Conservation (phyloP, 257 asterid species). For the Mentha longifolia region DNA sequence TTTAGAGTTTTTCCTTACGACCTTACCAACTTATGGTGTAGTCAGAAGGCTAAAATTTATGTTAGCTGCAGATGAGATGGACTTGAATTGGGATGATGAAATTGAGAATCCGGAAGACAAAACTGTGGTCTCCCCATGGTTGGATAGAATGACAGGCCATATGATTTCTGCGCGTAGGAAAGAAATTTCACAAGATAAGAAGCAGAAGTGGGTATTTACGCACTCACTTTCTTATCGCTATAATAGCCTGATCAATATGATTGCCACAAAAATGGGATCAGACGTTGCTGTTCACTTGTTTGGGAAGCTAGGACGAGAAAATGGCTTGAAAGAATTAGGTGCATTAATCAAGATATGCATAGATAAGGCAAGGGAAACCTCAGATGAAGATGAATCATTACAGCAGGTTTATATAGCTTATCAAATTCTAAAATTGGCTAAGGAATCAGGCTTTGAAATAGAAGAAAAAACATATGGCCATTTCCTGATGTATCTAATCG, state of each 20-base stretch:
- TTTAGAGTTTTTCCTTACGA: background rate
- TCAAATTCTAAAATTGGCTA: constrained; percentile 53
- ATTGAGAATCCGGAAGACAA: background rate
- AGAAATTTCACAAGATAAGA: constrained; percentile 60
- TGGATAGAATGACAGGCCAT: constrained; percentile 35
- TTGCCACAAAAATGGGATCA: constrained; percentile 65
- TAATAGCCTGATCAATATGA: constrained; percentile 44
- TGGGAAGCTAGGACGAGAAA: constrained; percentile 61
- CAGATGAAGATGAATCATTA: constrained; percentile 63
- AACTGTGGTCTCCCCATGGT: constrained; percentile 48
- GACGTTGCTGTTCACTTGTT: constrained; percentile 54
- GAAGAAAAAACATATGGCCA: constrained; percentile 69
- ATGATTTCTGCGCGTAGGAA: constrained; percentile 49
- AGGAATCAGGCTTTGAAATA: constrained; percentile 68
- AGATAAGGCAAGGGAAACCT: constrained; percentile 59
- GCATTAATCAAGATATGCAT: constrained; percentile 55
- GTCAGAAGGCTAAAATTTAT: constrained; percentile 28
- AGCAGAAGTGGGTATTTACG: constrained; percentile 56
- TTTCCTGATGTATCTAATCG: constrained; percentile 66
- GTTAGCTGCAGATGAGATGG: constrained; percentile 55
- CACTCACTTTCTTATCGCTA: constrained; percentile 39
- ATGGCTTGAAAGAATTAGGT: constrained; percentile 68
- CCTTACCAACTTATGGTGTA: constrained; percentile 19
- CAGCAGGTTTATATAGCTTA: constrained; percentile 61
- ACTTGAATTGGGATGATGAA: constrained; percentile 48